Base-by-base conservation (phyloP, 495 filamentous ascomycete species). In the Aspergillus homomorphus region DNA sequence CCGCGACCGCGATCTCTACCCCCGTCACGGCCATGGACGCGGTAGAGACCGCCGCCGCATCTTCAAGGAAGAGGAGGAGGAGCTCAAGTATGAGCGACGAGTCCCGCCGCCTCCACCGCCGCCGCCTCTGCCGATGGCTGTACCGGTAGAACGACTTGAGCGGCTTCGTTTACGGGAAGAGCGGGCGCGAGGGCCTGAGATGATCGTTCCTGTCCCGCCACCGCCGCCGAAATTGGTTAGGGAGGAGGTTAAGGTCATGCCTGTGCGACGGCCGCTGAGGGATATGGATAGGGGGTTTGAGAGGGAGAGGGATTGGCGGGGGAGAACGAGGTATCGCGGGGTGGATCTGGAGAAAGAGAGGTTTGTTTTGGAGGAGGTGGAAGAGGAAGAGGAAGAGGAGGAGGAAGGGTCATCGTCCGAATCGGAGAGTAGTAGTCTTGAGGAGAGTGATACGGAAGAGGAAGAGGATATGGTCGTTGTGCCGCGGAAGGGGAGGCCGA, bases 91-190 rank as follows among this genome's bases (percentile, higher is more conserved):
- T 46, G 59, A 57, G 14, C 69, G 65, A 41, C 69, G 70, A 23
- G 56, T 56, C 43, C 66, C 71, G n/a, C 66, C 71, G n/a, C 63
- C 64, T 46, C 65, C 65, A 6, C 58, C 61, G 0, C 61, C 33
- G 2, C 33, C 33, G 15, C 33, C 33, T 10, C 33, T 12, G 33
- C 33, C 33, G 6, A 38, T 38, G 33, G 4, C 33, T 12, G 33
- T 38, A 12, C 33, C 60, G 3, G 57, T 62, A 14, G 69, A 73
- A 51, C 63, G 74, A 16, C 57, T 74, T 28, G 70, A 75, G 56
- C 73, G 71, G 19, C 53, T 73, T 56, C 65, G 58, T 23, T 45
- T 70, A 16, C 67, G 66, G 23, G 72, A 71, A 15, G 65, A 67
- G 0, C 51, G 68, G 15, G 63, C 58, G 16, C 64, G 68, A 12